A percentile compares a stretch with the other conserved stretches of the same genome.
Evolutionary conservation across 2,329 filamentous ascomycete genomes (phyloP).

Genomic region (Phyllosticta ampelicida): DNA sequence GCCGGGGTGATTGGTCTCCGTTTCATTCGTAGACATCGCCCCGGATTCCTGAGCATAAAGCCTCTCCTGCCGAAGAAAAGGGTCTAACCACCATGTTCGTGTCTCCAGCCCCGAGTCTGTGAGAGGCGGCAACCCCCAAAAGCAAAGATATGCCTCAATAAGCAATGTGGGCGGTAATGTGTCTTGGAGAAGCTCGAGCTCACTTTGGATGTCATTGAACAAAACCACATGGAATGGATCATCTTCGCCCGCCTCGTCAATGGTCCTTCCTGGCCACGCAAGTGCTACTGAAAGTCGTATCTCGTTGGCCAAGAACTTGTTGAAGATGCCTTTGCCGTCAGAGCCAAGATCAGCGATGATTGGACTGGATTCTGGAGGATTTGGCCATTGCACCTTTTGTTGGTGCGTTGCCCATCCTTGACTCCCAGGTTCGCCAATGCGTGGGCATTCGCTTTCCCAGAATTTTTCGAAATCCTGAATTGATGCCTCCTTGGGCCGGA

Average conservation of each 20-base stretch:
- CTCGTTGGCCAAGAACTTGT: constrained; percentile 39
- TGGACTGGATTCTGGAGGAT: constrained; percentile 13
- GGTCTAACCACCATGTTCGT: constrained; percentile 37
- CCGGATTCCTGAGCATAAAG: background rate
- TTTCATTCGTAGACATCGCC: background rate
- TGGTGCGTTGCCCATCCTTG: constrained; percentile 53
- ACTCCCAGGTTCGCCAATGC: constrained; percentile 64
- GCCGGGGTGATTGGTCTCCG: background rate
- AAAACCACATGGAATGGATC: constrained; percentile 78
- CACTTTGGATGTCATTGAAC: constrained; percentile 60
- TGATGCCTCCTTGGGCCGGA: constrained; percentile 34
- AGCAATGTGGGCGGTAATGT: constrained; percentile 36
- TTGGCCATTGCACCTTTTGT: constrained; percentile 9
- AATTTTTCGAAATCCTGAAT: constrained; percentile 52
- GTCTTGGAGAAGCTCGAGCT: constrained; percentile 41
- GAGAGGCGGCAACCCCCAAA: constrained; percentile 41
- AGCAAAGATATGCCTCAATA: constrained; percentile 53
- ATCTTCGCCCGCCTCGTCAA: constrained; percentile 64
- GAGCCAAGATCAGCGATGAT: background rate
- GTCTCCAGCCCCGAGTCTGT: constrained; percentile 16
- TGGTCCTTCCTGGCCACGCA: constrained; percentile 56
- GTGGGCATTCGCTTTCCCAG: constrained; percentile 75
- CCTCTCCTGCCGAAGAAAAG: constrained; percentile 39
- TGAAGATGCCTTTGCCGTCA: constrained; percentile 14
- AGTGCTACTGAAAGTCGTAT: constrained; percentile 37